These are phyloP conservation scores for Aspergillus sojae DNA, from an alignment of 2,329 filamentous ascomycete species.

Conservation along the genomic window DNA sequence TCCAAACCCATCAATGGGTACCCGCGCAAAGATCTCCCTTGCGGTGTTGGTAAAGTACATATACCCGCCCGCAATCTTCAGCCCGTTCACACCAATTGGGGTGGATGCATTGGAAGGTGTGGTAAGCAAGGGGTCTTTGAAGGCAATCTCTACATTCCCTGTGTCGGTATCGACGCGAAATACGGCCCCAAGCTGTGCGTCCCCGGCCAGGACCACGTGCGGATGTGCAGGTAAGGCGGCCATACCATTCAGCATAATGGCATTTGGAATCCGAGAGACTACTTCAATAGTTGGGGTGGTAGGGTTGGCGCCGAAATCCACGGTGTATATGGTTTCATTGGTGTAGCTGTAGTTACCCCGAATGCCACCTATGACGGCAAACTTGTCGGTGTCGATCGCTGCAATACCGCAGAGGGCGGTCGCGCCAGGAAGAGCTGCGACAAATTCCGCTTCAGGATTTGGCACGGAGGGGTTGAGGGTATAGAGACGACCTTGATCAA, in stretches of 20 bases:
- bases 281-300: not conserved
- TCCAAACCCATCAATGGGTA: constrained; percentile 9
- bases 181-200: constrained; percentile 19
- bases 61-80: constrained; percentile 14
- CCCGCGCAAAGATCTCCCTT: constrained; percentile 11
- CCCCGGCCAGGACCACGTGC: constrained; percentile 20
- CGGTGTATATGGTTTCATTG: constrained; percentile 19
- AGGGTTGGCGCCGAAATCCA: constrained; percentile 16
- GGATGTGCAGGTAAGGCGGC: constrained; percentile 14
- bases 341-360: constrained; percentile 18
- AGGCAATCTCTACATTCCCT: constrained; percentile 10
- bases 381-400: constrained; percentile 21
- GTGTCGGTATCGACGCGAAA: constrained; percentile 21
- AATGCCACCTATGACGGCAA: constrained; percentile 21
- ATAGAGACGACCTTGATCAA: constrained; percentile 18
- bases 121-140: constrained; percentile 8
- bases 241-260: constrained; percentile 24
- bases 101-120: constrained; percentile 9
- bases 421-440: constrained; percentile 16
- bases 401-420: constrained; percentile 24
- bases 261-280: constrained; percentile 15
- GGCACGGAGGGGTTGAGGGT: constrained; percentile 11
- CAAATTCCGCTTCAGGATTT: constrained; percentile 8
- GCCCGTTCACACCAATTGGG: constrained; percentile 22
- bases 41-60: constrained; percentile 21